Evolutionary conservation across 2,329 filamentous ascomycete species (phyloP).

Genomic region (Eurotiales sp.): DNA sequence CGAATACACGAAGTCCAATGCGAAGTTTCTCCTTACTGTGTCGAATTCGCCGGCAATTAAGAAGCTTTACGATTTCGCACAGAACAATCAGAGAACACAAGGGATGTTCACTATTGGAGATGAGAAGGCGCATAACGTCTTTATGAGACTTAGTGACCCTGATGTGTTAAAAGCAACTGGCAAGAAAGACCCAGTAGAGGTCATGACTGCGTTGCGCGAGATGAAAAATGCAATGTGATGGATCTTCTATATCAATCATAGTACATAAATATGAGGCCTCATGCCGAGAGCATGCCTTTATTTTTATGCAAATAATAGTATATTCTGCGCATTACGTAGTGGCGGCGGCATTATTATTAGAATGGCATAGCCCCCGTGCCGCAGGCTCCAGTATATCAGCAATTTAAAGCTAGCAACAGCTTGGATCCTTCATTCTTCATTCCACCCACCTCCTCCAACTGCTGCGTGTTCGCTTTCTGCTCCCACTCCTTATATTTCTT

Average conservation of each 20-base stretch:
- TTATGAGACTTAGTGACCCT: conserved; percentile 85
- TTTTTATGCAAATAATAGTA: too few species aligned
- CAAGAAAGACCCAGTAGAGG: conserved; percentile 72
- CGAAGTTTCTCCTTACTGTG: conserved; percentile 79
- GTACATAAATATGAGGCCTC: too few species aligned
- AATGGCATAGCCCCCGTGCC: too few species aligned
- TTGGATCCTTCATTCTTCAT: background rate
- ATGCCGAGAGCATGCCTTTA: too few species aligned
- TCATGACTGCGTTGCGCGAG: conserved; percentile 80
- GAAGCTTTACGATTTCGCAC: conserved; percentile 71
- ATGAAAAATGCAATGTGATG: conserved; percentile 64
- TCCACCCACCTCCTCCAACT: background rate
- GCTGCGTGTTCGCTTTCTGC: background rate
- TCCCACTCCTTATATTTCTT: background rate
- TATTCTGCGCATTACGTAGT: too few species aligned
- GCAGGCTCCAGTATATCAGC: too few species aligned
- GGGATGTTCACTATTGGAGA: conserved; percentile 96
- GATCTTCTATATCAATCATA: background rate
- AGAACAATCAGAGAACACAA: conserved; percentile 80
- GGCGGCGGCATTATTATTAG: too few species aligned
- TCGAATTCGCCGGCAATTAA: conserved; percentile 70
- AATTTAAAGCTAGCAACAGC: background rate
- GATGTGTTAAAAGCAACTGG: conserved; percentile 80
- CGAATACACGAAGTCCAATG: conserved; percentile 97
- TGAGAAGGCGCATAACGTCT: conserved; percentile 96